phyloP scores from a whole-genome alignment of 257 asterid species.

The Solanum ossicruentum region DNA sequence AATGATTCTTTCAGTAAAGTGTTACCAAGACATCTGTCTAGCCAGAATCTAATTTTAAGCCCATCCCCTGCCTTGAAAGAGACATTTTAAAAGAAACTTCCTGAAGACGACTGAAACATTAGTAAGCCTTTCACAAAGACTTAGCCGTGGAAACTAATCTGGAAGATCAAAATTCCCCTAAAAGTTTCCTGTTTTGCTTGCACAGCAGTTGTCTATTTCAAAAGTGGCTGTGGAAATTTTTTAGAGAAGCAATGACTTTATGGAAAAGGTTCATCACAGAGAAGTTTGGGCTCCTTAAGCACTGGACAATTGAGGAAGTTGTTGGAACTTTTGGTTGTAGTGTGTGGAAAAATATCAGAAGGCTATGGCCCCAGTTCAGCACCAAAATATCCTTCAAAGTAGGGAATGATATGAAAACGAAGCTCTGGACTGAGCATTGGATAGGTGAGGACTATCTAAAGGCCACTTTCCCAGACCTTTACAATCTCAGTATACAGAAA shows the following conservation, averaged over 20 bases:
- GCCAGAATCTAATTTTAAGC: not conserved
- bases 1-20: not conserved
- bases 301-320: too few relatives aligned
- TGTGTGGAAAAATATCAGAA: too few relatives aligned
- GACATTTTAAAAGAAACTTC: not conserved
- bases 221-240: too few relatives aligned
- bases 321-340: too few relatives aligned
- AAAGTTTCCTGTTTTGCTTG: not conserved
- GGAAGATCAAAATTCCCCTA: not conserved
- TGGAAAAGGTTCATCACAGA: too few relatives aligned
- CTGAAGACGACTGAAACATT: not conserved
- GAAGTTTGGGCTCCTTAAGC: too few relatives aligned
- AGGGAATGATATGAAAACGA: too few relatives aligned
- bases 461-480: not conserved
- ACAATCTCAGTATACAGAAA: not conserved
- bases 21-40: not conserved
- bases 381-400: too few relatives aligned
- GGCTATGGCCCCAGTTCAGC: too few relatives aligned
- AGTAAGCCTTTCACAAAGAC: not conserved
- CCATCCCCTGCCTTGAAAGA: not conserved
- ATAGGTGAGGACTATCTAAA: not conserved
- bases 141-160: not conserved
- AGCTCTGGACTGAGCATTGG: not conserved
- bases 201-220: too few relatives aligned
- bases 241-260: too few relatives aligned